Conservation (phyloP, 1,284 basidiomycete genomes). For the Pseudozyma hubeiensis region DNA sequence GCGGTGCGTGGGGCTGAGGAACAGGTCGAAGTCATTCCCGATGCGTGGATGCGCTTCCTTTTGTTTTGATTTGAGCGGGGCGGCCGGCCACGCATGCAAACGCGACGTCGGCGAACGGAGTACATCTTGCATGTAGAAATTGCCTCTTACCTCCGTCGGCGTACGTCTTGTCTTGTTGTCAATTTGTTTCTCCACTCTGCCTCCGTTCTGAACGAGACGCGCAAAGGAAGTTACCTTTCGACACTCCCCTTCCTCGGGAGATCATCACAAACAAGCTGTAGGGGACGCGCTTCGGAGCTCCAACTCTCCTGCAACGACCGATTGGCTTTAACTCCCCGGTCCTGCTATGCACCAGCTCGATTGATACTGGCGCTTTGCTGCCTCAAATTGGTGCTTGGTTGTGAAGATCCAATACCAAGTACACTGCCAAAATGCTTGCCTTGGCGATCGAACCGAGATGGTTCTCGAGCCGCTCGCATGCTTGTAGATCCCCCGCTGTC, state of each 20-base stretch:
- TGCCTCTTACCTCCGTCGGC: slow-evolving; percentile 8
- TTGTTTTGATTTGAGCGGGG: slow-evolving; percentile 2
- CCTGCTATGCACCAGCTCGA: no score
- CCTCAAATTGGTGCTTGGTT: no score
- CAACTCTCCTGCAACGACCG: background rate
- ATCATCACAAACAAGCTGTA: background rate
- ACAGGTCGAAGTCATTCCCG: no score
- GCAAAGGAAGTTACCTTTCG: no score
- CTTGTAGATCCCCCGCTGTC: slow-evolving; percentile 5
- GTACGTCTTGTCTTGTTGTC: background rate
- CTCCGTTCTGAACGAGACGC: background rate
- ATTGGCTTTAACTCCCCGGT: background rate
- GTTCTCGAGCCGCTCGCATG: slow-evolving; percentile 30
- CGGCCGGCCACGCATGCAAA: no score
- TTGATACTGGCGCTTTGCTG: no score
- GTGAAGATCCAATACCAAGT: no score
- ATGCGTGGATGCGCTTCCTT: background rate
- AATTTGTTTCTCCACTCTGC: background rate
- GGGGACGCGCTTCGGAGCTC: slow-evolving; percentile 7
- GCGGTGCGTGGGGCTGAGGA: no score
- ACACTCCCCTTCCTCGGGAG: no score
- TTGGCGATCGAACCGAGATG: slow-evolving; percentile 20
- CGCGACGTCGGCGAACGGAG: slow-evolving; percentile 7
- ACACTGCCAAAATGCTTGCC: background rate
- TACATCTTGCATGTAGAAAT: background rate